Evolutionary conservation across 2,329 filamentous ascomycete genomes (phyloP), one percentile per base, ranked within the genome.

Genomic region (Endothia cerciana): DNA sequence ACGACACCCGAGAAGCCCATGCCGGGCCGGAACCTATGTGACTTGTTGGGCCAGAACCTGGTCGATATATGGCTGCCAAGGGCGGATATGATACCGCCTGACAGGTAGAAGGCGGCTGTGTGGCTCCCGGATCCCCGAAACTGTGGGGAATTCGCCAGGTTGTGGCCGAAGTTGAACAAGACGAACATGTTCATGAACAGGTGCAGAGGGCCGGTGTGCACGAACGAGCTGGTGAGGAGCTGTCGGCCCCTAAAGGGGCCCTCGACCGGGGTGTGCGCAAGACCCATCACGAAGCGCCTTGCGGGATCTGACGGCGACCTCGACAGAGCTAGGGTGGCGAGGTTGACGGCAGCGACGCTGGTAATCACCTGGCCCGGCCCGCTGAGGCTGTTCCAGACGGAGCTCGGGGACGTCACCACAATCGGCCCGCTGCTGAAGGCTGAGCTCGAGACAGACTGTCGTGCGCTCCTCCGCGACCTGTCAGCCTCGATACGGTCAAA

Each of bases 121-220:
- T 74, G 72, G 62, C 69, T 70, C 36, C 70, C 72, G 33, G 69
- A 72, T 15, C 58, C 62, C 7, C 30, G 38, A 47, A 74, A 73
- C 2, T 69, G 66, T 6, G 45, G 62, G 57, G 65, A 58, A 17
- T 70, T 28, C 1, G 71, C 69, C n/a, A 74, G 67, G 0, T 67
- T 61, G 4, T 69, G 68, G 36, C 74, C 66, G 13, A 75, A 72
- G 43, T 71, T 71, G 53, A 69, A 65, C 2, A 75, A 47, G 1
- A 64, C 71, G 19, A 71, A 69, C 73, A 76, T 76, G 68, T 76
- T 76, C 43, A 74, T 38, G 2, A 51, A 68, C n/a, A 76, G 57
- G 59, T 77, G 75, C 0, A 69, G 1, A 1, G 70, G 15, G 30
- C 70, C 72, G 8, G 56, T 65, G 59, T 77, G 75, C 33, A 72